Base-by-base conservation (phyloP, 176 grass and related monocot species). In the Triticum urartu region DNA sequence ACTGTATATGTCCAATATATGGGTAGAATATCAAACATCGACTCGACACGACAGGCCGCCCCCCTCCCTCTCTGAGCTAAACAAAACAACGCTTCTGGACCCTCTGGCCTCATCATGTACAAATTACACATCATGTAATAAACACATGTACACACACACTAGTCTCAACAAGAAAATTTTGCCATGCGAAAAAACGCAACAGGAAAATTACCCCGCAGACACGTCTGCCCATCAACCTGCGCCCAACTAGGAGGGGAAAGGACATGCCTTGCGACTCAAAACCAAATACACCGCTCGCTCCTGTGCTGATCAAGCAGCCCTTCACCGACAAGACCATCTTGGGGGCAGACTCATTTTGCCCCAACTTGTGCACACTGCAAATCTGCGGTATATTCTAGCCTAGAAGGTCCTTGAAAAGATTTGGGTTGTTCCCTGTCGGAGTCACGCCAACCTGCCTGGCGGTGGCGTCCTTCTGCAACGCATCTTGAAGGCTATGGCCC, bases 361-460 rank as follows among this genome's bases (percentile, higher is more conserved):
- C 54, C 78, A 81, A 91, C 26, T 35, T 59, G 52, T 72, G 77
- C 80, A 68, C 20, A 26, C 28, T 2, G 5, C 66, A 48, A 40
- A 72, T 71, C 20, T 34, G 22, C 1, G 11, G 17, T 52, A 43
- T 25, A 54, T 81, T 76, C 89, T 87, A 99, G 56, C 97, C 94
- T 69, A 99, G 58, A 47, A 99, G 63, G 68, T 99, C 97, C 73
- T 93, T 94, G 85, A 99, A 99, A 58, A 99, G 89, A 86, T 93
- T 99, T 50, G 94, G 94, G 79, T 99, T 99, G 77, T 99, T 93
- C 40, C 89, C 89, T 26, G 97, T 91, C 22, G 91, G 97, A 0
- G 97, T 97, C 63, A 99, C 89, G 0, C 97, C 97, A 9, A 99
- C 97, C 75, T 99, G 97, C 8, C 94, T 83, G 59, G 97, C 94